These are phyloP conservation scores for Psophocarpus tetragonolobus DNA, from an alignment of 306 rosid genomes.

Conservation along the genomic window DNA sequence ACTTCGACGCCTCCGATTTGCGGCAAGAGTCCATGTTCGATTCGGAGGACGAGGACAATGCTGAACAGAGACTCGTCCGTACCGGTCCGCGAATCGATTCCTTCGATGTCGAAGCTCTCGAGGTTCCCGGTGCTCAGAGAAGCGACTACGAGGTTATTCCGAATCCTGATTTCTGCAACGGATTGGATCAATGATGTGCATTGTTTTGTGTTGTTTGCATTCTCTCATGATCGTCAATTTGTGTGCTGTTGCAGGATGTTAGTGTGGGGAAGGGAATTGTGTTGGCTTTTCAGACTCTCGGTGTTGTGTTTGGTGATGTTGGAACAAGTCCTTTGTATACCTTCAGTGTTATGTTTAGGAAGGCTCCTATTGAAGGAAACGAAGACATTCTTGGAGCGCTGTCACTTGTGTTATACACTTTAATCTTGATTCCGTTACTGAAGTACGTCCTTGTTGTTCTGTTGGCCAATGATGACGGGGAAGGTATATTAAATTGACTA, in stretches of 20 bases:
- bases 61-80: slow-evolving; percentile 79
- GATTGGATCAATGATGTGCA: not conserved
- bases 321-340: slow-evolving; percentile 98
- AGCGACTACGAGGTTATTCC: slow-evolving; percentile 66
- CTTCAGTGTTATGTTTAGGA: slow-evolving; percentile 90
- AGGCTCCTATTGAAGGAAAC: slow-evolving; percentile 78
- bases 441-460: slow-evolving; percentile 94
- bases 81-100: slow-evolving; percentile 96
- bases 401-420: slow-evolving; percentile 86
- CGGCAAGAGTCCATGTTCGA: slow-evolving; percentile 49
- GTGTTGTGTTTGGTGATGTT: slow-evolving; percentile 99
- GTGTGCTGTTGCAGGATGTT: slow-evolving; percentile 59
- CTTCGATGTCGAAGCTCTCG: slow-evolving; percentile 97
- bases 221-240: not conserved
- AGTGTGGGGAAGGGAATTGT: slow-evolving; percentile 64
- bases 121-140: slow-evolving; percentile 81
- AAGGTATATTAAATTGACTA: slow-evolving; percentile 56
- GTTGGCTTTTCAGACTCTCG: slow-evolving; percentile 91
- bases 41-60: slow-evolving; percentile 88
- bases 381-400: slow-evolving; percentile 95
- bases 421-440: slow-evolving; percentile 87
- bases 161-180: not conserved
- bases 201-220: not conserved
- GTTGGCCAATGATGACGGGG: slow-evolving; percentile 97
- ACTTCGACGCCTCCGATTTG: slow-evolving; percentile 33